These are phyloP conservation scores for Phytophthora europaea DNA, from an alignment of 352 stramenopile genomes.

Conservation along the genomic window DNA sequence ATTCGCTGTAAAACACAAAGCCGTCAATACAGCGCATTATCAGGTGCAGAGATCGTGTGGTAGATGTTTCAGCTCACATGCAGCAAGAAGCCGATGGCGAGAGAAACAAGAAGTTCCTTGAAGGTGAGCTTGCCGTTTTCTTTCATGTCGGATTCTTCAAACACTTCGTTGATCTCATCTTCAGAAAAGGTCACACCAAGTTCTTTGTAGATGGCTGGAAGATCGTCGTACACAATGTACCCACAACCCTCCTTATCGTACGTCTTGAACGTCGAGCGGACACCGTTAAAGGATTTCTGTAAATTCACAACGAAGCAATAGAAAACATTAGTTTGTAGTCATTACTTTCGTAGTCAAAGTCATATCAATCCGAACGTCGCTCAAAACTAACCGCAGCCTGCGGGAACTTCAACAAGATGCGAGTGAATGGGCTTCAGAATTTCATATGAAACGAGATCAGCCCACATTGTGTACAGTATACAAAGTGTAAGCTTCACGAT, in stretches of 20 bases:
- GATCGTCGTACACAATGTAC: slow-evolving; percentile 72
- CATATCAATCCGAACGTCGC: background rate
- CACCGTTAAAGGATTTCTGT: slow-evolving; percentile 74
- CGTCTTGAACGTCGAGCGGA: slow-evolving; percentile 70
- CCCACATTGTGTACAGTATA: background rate
- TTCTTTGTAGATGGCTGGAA: slow-evolving; percentile 66
- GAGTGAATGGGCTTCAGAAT: slow-evolving; percentile 61
- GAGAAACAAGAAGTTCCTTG: slow-evolving; percentile 85
- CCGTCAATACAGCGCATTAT: background rate
- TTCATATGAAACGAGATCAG: background rate
- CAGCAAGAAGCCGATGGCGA: slow-evolving; percentile 81
- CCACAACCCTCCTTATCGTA: slow-evolving; percentile 64
- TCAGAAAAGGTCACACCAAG: slow-evolving; percentile 70
- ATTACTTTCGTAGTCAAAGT: background rate
- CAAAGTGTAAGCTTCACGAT: background rate
- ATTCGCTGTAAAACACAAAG: slow-evolving; percentile 43
- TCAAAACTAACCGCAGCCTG: slow-evolving; percentile 45
- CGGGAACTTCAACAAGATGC: slow-evolving; percentile 80
- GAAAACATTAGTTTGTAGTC: background rate
- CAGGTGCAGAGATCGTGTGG: background rate
- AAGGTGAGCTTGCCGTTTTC: slow-evolving; percentile 78
- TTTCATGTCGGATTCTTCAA: slow-evolving; percentile 79
- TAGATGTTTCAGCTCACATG: slow-evolving; percentile 47
- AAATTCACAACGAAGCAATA: background rate
- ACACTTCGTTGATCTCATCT: slow-evolving; percentile 69